phyloP scores from a whole-genome alignment of 2,329 filamentous ascomycete species.

The Juglanconis sp. region DNA sequence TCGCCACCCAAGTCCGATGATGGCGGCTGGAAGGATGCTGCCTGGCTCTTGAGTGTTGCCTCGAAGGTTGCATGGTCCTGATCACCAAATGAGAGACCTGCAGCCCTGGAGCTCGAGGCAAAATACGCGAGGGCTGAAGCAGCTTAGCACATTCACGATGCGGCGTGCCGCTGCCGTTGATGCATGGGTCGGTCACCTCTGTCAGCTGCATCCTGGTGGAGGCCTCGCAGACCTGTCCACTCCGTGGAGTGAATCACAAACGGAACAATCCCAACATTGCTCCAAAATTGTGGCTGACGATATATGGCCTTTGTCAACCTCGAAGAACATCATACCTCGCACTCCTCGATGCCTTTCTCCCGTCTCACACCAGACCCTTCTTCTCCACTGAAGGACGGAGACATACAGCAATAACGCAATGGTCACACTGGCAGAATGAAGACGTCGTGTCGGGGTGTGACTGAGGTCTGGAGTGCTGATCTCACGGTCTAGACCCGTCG shows the following conservation, averaged over 20 bases:
- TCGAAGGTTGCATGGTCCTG: conserved; percentile 44
- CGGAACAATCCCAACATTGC: too few species aligned
- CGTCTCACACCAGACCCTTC: not conserved
- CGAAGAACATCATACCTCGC: too few species aligned
- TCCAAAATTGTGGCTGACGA: too few species aligned
- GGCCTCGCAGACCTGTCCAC: not conserved
- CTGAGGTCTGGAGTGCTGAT: not conserved
- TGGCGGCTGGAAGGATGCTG: conserved; percentile 64
- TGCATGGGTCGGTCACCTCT: conserved; percentile 3
- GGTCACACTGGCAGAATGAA: not conserved
- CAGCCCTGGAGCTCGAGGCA: not conserved
- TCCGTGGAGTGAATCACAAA: too few species aligned
- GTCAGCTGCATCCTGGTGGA: not conserved
- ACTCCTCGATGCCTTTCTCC: too few species aligned
- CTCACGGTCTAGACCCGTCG: conserved; percentile 4
- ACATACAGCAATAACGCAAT: not conserved
- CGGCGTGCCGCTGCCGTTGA: not conserved
- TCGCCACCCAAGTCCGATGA: conserved; percentile 50
- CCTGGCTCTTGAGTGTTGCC: conserved; percentile 65
- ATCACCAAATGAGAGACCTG: not conserved
- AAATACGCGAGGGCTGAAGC: not conserved
- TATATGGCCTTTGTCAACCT: too few species aligned
- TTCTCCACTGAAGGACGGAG: not conserved
- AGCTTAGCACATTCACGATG: conserved; percentile 1
- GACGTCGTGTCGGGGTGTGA: not conserved